A percentile compares a stretch with the other conserved stretches of the same genome.
Conservation (phyloP, 2,329 filamentous ascomycete species). For the Colletotrichum chrysophilum region DNA sequence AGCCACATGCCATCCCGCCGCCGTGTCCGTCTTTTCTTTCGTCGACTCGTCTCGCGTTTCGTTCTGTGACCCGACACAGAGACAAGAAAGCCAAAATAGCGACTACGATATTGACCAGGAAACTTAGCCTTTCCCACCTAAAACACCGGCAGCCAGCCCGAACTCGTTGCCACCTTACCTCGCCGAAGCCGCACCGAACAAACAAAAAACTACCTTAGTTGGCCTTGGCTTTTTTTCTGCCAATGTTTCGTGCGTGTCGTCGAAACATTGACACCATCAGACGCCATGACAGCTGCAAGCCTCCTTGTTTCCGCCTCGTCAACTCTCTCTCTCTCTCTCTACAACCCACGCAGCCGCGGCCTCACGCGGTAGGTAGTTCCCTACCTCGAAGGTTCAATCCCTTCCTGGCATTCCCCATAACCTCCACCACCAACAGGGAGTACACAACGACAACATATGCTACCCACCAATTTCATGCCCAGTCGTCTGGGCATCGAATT, state of each 20-base stretch:
- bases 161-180: neutral
- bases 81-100: neutral
- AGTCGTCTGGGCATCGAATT: neutral
- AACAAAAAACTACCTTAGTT: neutral
- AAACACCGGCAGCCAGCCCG: neutral
- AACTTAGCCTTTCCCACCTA: neutral
- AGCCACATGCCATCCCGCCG: neutral
- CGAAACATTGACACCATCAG: constrained; percentile 11
- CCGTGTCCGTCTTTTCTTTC: neutral
- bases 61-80: neutral
- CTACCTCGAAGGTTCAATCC: neutral
- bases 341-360: neutral
- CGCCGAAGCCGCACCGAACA: neutral
- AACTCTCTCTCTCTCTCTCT: neutral
- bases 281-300: neutral
- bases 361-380: neutral
- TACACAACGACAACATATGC: neutral
- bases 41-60: neutral
- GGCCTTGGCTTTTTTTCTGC: constrained; percentile 6
- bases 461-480: neutral
- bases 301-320: neutral
- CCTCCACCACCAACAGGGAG: neutral
- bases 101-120: neutral
- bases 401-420: neutral
- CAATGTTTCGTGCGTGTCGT: constrained; percentile 14